Percentiles rank a stretch among this genome's conserved stretches.
phyloP scores from a whole-genome alignment of 139 green algal species.

The Raphidocelis subcapitata region DNA sequence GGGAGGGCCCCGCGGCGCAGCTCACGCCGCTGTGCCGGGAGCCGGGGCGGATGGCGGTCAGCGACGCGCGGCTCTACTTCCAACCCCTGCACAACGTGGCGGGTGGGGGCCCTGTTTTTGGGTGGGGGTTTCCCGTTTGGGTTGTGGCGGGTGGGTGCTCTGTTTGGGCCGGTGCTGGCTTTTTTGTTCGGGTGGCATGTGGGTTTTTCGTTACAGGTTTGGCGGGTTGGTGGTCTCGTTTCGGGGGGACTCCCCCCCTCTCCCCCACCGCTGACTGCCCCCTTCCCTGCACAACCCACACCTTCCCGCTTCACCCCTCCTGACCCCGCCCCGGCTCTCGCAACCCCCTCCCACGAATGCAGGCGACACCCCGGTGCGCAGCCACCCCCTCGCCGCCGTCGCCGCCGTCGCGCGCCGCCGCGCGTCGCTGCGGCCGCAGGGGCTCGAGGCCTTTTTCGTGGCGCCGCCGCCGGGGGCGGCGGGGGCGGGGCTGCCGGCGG shows the following conservation, averaged over 20 bases:
- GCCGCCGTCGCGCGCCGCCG: slow-evolving; percentile 72
- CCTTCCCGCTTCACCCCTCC: too few relatives aligned
- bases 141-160: too few relatives aligned
- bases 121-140: not conserved
- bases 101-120: slow-evolving; percentile 23
- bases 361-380: slow-evolving; percentile 59
- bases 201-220: too few relatives aligned
- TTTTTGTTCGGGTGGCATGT: too few relatives aligned
- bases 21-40: slow-evolving; percentile 65
- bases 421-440: slow-evolving; percentile 57
- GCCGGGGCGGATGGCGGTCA: slow-evolving; percentile 75
- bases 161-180: too few relatives aligned
- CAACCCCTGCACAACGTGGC: slow-evolving; percentile 81
- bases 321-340: too few relatives aligned
- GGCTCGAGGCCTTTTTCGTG: slow-evolving; percentile 80
- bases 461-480: slow-evolving; percentile 4
- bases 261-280: too few relatives aligned
- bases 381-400: slow-evolving; percentile 67
- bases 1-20: slow-evolving; percentile 46
- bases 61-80: slow-evolving; percentile 78
- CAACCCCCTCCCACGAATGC: not conserved
- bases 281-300: too few relatives aligned
- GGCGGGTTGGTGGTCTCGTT: too few relatives aligned
- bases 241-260: too few relatives aligned
- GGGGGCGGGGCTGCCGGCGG: not conserved